phyloP scores from a whole-genome alignment of 495 filamentous ascomycete genomes.

The Annulohypoxylon nitens region DNA sequence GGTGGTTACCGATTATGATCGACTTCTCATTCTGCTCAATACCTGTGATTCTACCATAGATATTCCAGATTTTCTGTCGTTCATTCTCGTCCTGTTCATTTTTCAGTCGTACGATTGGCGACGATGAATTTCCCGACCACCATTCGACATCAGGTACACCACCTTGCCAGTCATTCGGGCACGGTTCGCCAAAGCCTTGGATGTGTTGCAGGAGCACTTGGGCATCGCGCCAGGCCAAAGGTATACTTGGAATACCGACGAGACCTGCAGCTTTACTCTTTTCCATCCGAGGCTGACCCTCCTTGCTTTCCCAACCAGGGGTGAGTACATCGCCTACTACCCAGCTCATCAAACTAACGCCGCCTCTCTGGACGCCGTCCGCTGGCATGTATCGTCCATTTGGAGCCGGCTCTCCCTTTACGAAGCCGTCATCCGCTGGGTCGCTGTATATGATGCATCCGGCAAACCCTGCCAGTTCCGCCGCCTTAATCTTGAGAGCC shows the following conservation, averaged over 20 bases:
- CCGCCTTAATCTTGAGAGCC: conserved; percentile 88
- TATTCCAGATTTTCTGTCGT: conserved; percentile 89
- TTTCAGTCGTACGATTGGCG: conserved; percentile 83
- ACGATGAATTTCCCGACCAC: conserved; percentile 85
- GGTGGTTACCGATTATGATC: conserved; percentile 92
- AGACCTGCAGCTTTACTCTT: conserved; percentile 79
- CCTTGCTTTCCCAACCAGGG: conserved; percentile 84
- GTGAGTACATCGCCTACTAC: conserved; percentile 90
- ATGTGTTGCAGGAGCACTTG: conserved; percentile 81
- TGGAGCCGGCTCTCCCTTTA: conserved; percentile 75
- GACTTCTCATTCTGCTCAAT: conserved; percentile 85
- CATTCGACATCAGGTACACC: conserved; percentile 78
- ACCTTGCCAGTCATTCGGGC: conserved; percentile 81
- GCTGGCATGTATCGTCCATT: conserved; percentile 81
- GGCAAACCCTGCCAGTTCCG: conserved; percentile 83
- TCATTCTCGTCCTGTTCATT: conserved; percentile 90
- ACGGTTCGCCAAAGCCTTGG: conserved; percentile 78
- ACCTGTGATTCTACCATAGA: conserved; percentile 84
- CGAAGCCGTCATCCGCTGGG: conserved; percentile 82
- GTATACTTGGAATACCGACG: conserved; percentile 86
- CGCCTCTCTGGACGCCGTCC: conserved; percentile 84
- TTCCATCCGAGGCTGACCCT: conserved; percentile 72
- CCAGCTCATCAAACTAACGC: conserved; percentile 85
- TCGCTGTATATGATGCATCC: conserved; percentile 95
- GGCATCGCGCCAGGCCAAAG: conserved; percentile 89